A percentile compares a stretch with the other conserved stretches of the same genome.
Evolutionary conservation across 169 alveolate genomes (phyloP).

Genomic region (Plasmodium relictum): DNA sequence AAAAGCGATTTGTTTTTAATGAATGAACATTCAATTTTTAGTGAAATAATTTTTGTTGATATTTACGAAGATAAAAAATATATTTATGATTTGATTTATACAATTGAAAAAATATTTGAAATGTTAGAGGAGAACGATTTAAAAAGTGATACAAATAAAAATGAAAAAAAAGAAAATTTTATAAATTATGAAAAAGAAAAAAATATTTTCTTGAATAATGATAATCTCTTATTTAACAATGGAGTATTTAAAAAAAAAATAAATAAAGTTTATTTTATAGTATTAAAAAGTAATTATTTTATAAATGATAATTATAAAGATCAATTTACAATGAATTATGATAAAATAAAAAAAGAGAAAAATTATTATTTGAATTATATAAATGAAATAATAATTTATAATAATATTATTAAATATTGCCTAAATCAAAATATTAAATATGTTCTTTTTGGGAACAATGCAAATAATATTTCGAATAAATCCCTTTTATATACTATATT

Average conservation of each 20-base stretch:
- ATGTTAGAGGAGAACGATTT: slow-evolving; percentile 3
- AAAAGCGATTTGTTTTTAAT: slow-evolving; percentile 30
- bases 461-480: slow-evolving; percentile 73
- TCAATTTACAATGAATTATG: slow-evolving; percentile 21
- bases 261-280: slow-evolving; percentile 37
- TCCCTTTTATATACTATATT: slow-evolving; percentile 56
- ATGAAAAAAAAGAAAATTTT: not conserved
- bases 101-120: slow-evolving; percentile 29
- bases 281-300: slow-evolving; percentile 59
- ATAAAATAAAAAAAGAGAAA: slow-evolving; percentile 44
- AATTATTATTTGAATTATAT: slow-evolving; percentile 64
- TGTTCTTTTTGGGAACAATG: slow-evolving; percentile 67
- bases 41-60: slow-evolving; percentile 61
- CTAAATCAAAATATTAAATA: slow-evolving; percentile 51
- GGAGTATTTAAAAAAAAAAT: slow-evolving; percentile 64
- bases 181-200: slow-evolving; percentile 1
- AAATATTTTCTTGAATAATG: not conserved
- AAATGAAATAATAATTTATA: slow-evolving; percentile 61
- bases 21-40: slow-evolving; percentile 63
- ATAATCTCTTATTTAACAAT: slow-evolving; percentile 5
- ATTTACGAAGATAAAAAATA: slow-evolving; percentile 40
- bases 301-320: slow-evolving; percentile 25
- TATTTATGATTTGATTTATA: slow-evolving; percentile 20
- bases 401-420: slow-evolving; percentile 59
- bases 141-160: not conserved